phyloP scores from a whole-genome alignment of 1,284 basidiomycete genomes.

The Cystobasidium pallidum region DNA sequence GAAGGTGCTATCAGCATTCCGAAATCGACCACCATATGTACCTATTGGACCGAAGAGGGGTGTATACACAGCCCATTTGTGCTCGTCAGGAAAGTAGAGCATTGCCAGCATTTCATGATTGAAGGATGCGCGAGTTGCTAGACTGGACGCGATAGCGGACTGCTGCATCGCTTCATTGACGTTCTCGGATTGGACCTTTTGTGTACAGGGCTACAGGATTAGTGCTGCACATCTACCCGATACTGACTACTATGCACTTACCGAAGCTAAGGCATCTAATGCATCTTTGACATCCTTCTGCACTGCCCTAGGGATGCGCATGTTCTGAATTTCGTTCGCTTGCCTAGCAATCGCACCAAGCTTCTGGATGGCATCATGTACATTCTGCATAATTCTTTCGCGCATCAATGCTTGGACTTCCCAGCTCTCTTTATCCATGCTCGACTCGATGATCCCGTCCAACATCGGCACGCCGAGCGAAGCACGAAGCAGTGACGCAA shows the following conservation, averaged over 20 bases:
- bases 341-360: conserved; percentile 78
- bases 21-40: not conserved
- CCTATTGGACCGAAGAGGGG: conserved; percentile 82
- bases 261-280: conserved; percentile 70
- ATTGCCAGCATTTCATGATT: conserved; percentile 93
- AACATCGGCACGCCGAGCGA: conserved; percentile 76
- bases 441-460: conserved; percentile 23
- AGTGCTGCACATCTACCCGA: no score
- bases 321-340: conserved; percentile 80
- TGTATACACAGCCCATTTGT: conserved; percentile 91
- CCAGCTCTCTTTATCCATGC: conserved; percentile 62
- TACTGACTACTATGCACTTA: conserved; percentile 55
- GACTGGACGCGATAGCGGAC: conserved; percentile 14
- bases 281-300: conserved; percentile 70
- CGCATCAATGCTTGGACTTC: conserved; percentile 77
- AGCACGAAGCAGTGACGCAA: conserved; percentile 72
- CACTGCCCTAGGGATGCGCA: conserved; percentile 81
- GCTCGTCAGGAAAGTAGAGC: conserved; percentile 94
- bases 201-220: not conserved
- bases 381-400: conserved; percentile 71
- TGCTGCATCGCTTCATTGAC: conserved; percentile 22
- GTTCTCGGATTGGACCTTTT: conserved; percentile 7
- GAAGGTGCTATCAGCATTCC: not conserved
- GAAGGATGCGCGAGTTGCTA: conserved; percentile 86
- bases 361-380: conserved; percentile 69